These are phyloP conservation scores for Penicillium sp. DNA, from an alignment of 2,329 filamentous ascomycete genomes.

Conservation along the genomic window DNA sequence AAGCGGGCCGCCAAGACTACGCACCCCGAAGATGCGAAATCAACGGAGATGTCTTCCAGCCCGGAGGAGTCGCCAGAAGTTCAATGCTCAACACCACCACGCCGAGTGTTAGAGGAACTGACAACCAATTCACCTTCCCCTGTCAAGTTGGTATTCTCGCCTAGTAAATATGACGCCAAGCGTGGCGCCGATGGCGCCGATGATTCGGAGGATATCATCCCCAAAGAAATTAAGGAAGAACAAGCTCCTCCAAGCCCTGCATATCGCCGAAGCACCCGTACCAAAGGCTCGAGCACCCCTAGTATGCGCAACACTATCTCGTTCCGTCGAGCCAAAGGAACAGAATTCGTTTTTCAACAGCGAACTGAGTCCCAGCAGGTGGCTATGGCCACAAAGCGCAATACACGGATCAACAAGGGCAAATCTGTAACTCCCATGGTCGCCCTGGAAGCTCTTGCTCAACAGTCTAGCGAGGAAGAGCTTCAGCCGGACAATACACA, in stretches of 20 bases:
- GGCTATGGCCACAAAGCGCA: conserved; percentile 41
- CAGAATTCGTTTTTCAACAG: conserved; percentile 45
- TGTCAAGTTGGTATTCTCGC: conserved; percentile 28
- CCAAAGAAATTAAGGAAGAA: conserved; percentile 20
- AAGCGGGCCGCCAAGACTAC: conserved; percentile 40
- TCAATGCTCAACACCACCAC: conserved; percentile 29
- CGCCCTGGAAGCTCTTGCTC: conserved; percentile 26
- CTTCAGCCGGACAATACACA: conserved; percentile 4
- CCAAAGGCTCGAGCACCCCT: conserved; percentile 24
- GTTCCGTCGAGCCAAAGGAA: conserved; percentile 45
- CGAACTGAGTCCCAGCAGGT: conserved; percentile 43
- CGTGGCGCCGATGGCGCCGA: conserved; percentile 5
- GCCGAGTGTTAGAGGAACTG: conserved; percentile 36
- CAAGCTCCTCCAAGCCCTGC: conserved; percentile 26
- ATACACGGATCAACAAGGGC: conserved; percentile 45
- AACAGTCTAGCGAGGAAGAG: conserved; percentile 11
- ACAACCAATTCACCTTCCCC: conserved; percentile 42
- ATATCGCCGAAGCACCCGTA: conserved; percentile 38
- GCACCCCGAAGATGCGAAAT: conserved; percentile 19
- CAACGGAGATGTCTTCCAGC: conserved; percentile 12
- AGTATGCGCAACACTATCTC: conserved; percentile 39
- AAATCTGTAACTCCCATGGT: conserved; percentile 35
- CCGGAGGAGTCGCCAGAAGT: conserved; percentile 17
- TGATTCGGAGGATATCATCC: conserved; percentile 12
- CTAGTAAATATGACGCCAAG: conserved; percentile 25